phyloP scores from a whole-genome alignment of 108 stramenopile species.

The Aurantiochytrium sp. region DNA sequence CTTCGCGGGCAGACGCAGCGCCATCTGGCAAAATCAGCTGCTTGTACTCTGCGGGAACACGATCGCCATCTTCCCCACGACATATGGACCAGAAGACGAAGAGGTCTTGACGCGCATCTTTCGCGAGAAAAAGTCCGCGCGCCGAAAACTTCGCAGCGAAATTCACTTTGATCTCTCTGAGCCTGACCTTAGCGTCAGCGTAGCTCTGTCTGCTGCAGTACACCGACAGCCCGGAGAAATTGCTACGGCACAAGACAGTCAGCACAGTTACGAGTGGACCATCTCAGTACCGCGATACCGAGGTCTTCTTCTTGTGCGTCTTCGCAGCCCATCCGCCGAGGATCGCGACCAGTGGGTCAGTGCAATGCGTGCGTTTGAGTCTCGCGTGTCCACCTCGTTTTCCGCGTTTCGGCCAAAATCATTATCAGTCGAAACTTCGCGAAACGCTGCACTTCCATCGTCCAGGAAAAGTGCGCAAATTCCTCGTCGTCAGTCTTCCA shows the following conservation, averaged over 20 bases:
- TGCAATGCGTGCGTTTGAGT: background rate
- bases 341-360: conserved; percentile 9
- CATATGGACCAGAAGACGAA: background rate
- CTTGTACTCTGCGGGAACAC: background rate
- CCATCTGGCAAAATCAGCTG: background rate
- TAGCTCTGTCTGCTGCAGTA: background rate
- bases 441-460: no score
- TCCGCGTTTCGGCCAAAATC: no score
- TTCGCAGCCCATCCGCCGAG: background rate
- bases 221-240: background rate
- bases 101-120: background rate
- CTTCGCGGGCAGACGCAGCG: background rate
- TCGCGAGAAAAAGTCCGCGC: background rate
- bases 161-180: background rate
- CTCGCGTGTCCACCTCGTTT: background rate
- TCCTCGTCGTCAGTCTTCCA: no score
- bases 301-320: background rate
- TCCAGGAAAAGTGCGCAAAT: no score
- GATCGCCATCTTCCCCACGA: background rate
- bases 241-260: background rate
- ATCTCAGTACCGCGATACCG: background rate
- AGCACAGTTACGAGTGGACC: conserved; percentile 6
- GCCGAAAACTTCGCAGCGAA: background rate
- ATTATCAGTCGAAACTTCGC: no score
- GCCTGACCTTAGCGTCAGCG: background rate